Conservation (phyloP, 2,329 filamentous ascomycete genomes). For the Verticillium isaacii region DNA sequence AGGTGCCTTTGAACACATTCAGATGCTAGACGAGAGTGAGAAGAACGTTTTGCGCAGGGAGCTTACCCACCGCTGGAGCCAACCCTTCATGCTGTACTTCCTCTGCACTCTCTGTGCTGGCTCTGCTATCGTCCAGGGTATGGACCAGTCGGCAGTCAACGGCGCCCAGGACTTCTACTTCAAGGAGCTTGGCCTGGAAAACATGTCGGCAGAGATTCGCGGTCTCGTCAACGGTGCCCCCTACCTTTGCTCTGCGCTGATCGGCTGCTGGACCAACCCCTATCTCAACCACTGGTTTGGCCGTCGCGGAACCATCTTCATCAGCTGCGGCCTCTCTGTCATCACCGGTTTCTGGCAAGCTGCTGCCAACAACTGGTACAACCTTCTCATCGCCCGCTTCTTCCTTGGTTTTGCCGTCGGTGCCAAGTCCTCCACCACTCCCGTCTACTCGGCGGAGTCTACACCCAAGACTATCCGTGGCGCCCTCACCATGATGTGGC, state of each 20-base stretch:
- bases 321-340: conserved; percentile 52
- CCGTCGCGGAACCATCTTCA: conserved; percentile 59
- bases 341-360: conserved; percentile 51
- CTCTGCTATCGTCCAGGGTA: conserved; percentile 58
- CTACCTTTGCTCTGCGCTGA: conserved; percentile 44
- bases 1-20: conserved; percentile 22
- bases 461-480: conserved; percentile 33
- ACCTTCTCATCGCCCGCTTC: conserved; percentile 26
- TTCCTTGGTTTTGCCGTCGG: conserved; percentile 31
- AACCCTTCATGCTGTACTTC: conserved; percentile 28
- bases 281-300: conserved; percentile 56
- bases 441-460: conserved; percentile 29
- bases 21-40: conserved; percentile 20
- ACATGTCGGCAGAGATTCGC: conserved; percentile 36
- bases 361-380: conserved; percentile 29
- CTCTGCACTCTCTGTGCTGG: conserved; percentile 28
- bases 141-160: conserved; percentile 63
- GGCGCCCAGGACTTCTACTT: conserved; percentile 52
- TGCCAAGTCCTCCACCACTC: conserved; percentile 28
- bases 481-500: conserved; percentile 33
- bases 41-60: conserved; percentile 22
- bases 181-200: conserved; percentile 13
- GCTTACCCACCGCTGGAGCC: conserved; percentile 23
- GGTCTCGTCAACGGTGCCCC: conserved; percentile 53
- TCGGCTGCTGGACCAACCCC: conserved; percentile 29